These are phyloP conservation scores for Codiaeum variegatum DNA, from an alignment of 441 rosid species.

Conservation along the genomic window DNA sequence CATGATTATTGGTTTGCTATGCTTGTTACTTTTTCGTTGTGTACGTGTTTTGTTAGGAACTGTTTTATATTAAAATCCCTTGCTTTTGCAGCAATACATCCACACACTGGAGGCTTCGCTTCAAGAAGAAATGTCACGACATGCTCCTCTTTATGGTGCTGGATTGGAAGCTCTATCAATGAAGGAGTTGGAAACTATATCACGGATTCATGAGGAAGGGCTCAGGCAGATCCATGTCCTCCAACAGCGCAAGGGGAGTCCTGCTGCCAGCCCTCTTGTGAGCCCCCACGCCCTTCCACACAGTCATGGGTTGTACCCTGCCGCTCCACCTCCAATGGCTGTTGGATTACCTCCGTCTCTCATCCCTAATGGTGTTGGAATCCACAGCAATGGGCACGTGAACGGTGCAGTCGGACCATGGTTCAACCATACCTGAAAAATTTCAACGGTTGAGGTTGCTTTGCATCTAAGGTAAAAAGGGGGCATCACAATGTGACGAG, in stretches of 20 bases:
- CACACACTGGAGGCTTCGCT: conserved; percentile 71
- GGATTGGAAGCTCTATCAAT: conserved; percentile 83
- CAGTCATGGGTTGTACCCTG: conserved; percentile 66
- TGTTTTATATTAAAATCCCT: background rate
- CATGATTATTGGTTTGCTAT: background rate
- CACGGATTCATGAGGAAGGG: conserved; percentile 93
- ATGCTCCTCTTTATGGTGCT: conserved; percentile 96
- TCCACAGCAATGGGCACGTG: conserved; percentile 74
- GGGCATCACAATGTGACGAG: conserved; percentile 28
- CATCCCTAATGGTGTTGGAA: conserved; percentile 66
- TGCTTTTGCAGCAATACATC: conserved; percentile 74
- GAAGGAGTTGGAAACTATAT: conserved; percentile 86
- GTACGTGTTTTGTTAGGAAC: background rate
- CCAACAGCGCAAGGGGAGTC: conserved; percentile 75
- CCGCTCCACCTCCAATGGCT: conserved; percentile 66
- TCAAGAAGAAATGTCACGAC: conserved; percentile 89
- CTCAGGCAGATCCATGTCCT: conserved; percentile 79
- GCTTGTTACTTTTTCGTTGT: background rate
- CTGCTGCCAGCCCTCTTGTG: conserved; percentile 70
- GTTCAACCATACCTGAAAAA: conserved; percentile 67
- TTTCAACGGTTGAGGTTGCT: conserved; percentile 22
- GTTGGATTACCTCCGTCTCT: conserved; percentile 71
- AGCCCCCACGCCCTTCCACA: conserved; percentile 53
- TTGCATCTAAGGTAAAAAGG: background rate
- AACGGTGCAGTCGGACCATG: conserved; percentile 83